Evolutionary conservation across 1,284 basidiomycete genomes (phyloP).

Genomic region (Tilletia indica): DNA sequence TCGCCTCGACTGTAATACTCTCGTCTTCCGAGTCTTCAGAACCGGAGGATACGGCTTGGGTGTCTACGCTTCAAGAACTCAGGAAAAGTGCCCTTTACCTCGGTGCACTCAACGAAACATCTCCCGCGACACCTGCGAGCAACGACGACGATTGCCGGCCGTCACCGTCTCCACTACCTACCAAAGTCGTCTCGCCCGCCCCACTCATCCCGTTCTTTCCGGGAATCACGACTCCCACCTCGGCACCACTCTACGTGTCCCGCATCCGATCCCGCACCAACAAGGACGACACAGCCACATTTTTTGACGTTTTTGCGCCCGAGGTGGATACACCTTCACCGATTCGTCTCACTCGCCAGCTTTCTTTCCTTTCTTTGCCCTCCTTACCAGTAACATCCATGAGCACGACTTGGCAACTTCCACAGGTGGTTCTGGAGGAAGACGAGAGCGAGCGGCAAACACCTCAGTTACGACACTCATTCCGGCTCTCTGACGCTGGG

Average conservation of each 20-base stretch:
- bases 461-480: neutral
- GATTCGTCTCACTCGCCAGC: constrained; percentile 9
- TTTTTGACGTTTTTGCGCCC: constrained; percentile 6
- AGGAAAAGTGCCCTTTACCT: neutral
- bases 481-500: neutral
- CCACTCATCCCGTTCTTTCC: constrained; percentile 2
- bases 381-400: constrained; percentile 1
- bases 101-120: neutral
- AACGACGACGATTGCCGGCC: neutral
- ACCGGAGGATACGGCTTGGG: neutral
- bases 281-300: neutral
- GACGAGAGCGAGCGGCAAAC: constrained; percentile 1
- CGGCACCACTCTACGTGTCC: neutral
- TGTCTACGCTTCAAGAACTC: no score
- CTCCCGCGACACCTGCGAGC: neutral
- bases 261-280: neutral
- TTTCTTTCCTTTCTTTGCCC: neutral
- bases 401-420: neutral
- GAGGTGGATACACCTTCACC: constrained; percentile 5
- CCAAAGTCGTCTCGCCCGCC: neutral
- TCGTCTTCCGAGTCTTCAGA: neutral
- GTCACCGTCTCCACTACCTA: neutral
- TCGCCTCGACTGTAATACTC: neutral
- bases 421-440: constrained; percentile 4
- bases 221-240: neutral